Conservation (phyloP, 2,329 filamentous ascomycete genomes). For the Aspergillus ochraceus region DNA sequence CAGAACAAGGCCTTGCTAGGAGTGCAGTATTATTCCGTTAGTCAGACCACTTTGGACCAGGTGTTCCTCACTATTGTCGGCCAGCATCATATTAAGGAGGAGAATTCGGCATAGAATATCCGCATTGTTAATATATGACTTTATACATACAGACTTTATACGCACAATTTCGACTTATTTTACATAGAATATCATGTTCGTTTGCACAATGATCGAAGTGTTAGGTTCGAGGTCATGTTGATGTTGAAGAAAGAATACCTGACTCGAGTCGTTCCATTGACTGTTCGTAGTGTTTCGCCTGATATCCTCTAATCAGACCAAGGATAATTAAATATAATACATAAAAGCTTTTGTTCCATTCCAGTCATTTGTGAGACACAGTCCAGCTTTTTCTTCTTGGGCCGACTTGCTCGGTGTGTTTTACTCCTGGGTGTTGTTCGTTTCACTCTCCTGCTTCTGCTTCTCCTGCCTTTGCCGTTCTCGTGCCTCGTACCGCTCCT, state of each 20-base stretch:
- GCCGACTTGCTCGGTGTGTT: no score
- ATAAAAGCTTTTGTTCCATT: background rate
- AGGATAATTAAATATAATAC: background rate
- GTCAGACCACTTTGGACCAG: conserved; percentile 83
- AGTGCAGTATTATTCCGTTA: conserved; percentile 83
- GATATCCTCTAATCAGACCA: no score
- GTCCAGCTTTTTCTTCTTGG: background rate
- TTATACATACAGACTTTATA: no score
- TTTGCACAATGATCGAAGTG: no score
- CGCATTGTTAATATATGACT: no score
- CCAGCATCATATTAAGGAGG: conserved; percentile 75
- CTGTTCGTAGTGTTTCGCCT: no score
- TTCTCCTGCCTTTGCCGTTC: conserved; percentile 34
- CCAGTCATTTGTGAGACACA: background rate
- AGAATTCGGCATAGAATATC: conserved; percentile 38
- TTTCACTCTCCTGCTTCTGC: conserved; percentile 13
- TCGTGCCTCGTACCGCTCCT: conserved; percentile 50
- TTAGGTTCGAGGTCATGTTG: no score
- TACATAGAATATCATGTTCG: no score
- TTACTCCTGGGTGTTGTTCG: conserved; percentile 3
- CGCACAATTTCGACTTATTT: no score
- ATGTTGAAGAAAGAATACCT: no score
- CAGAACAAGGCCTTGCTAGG: conserved; percentile 66
- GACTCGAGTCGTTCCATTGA: no score
- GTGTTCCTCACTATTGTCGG: conserved; percentile 86